These are phyloP conservation scores for Metroxylon sagu DNA, from an alignment of 176 grass and related monocot genomes.

Conservation along the genomic window DNA sequence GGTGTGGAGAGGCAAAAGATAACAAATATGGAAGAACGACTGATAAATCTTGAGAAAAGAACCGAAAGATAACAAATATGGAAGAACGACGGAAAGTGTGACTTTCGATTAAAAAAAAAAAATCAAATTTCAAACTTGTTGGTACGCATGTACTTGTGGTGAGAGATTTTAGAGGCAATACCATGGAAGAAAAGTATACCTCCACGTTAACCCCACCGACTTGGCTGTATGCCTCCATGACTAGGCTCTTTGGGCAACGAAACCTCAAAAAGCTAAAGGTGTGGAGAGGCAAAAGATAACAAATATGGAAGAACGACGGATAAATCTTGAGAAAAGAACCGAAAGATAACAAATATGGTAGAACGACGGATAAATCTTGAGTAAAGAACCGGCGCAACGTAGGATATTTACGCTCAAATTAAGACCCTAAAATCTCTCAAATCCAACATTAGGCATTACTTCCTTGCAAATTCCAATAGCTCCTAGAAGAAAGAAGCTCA, in stretches of 20 bases:
- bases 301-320: background rate
- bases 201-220: constrained; percentile 58
- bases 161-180: constrained; percentile 65
- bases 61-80: no score
- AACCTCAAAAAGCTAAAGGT: constrained; percentile 72
- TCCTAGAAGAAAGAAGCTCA: no score
- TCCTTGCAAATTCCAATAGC: no score
- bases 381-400: no score
- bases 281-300: constrained; percentile 35
- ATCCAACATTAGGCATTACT: no score
- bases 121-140: no score
- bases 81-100: background rate
- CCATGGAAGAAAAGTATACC: constrained; percentile 20
- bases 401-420: no score
- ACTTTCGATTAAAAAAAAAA: no score
- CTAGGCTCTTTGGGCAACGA: constrained; percentile 55
- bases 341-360: no score
- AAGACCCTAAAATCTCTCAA: no score
- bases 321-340: no score
- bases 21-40: background rate
- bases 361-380: constrained; percentile 34
- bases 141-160: constrained; percentile 14
- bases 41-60: no score
- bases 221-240: constrained; percentile 56
- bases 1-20: constrained; percentile 49